Evolutionary conservation across 805 yeast species (phyloP), one percentile per base, ranked within the genome.

Genomic region (Yarrowia deformans): DNA sequence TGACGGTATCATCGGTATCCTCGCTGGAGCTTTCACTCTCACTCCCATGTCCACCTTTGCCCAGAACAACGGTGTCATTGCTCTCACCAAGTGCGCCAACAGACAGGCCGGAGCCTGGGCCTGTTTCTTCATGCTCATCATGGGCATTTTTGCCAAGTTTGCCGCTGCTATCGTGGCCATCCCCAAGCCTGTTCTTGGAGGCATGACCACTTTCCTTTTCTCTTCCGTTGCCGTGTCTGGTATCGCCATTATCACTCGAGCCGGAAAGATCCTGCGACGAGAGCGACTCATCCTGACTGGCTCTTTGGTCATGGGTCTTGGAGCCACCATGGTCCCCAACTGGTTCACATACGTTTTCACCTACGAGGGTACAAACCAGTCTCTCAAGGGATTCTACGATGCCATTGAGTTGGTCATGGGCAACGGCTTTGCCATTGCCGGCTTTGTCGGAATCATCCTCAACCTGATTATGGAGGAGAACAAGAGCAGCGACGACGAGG

Each of bases 1-100:
- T 18, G 97, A 93, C 78, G 97, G 97, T 60, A 73, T 90, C 72
- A 90, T 90, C 77, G 93, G 97, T 71, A 74, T 90, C 23, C 72
- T 92, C 3, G 89, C 95, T 14, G 92, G 93, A 54, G 82, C 92
- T 58, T 84, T 87, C 84, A 92, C 97, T 23, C 81, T 90, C 68
- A 90, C 97, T 16, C 97, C 97, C 70, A 83, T 92, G 87, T 88
- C 96, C 13, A 89, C 95, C 0, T 93, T 93, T 81, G 97, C 97
- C 16, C 97, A 93, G 80, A 93, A 93, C 81, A 93, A 93, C 77
- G 97, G 97, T 83, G 97, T 93, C 70, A 92, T 93, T 73, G 89
- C 97, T 54, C 84, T 93, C 77, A 93, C 97, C 63, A 91, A 91
- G 78, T 92, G 97, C 81, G 97, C 97, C 61, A 88, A 91, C 75